These are phyloP conservation scores for Noccaea bulbosa DNA, from an alignment of 345 rosid genomes.

Conservation along the genomic window DNA sequence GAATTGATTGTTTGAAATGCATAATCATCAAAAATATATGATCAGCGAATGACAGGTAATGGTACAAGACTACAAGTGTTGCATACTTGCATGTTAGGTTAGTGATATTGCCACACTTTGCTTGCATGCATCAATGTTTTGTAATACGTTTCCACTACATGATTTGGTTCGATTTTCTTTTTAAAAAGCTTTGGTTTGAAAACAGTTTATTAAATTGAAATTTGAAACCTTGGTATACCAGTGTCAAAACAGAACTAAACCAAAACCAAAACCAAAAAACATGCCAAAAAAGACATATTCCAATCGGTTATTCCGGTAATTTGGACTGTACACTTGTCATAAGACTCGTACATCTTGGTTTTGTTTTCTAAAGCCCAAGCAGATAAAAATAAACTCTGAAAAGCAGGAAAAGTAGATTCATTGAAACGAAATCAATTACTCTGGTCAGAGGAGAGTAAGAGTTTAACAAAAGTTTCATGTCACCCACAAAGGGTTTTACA, in stretches of 20 bases:
- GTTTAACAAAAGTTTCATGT: slow-evolving; percentile 32
- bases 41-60: slow-evolving; percentile 31
- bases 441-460: slow-evolving; percentile 16
- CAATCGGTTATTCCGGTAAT: slow-evolving; percentile 9
- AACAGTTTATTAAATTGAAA: neutral
- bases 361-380: neutral
- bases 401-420: neutral
- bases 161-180: neutral
- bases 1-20: neutral
- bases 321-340: slow-evolving; percentile 11
- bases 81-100: neutral
- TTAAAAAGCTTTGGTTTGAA: neutral
- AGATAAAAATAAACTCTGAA: neutral
- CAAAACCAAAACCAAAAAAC: neutral
- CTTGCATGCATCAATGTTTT: slow-evolving; percentile 9
- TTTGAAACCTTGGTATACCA: neutral
- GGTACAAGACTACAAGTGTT: slow-evolving; percentile 24
- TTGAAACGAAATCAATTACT: neutral
- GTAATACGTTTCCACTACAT: neutral
- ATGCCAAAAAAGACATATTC: neutral
- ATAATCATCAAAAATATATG: neutral
- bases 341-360: neutral
- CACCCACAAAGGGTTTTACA: slow-evolving; percentile 19
- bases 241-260: slow-evolving; percentile 5
- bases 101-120: neutral